Conservation (phyloP, 768 basidiomycete genomes). For the Gloeostereum incarnatum region DNA sequence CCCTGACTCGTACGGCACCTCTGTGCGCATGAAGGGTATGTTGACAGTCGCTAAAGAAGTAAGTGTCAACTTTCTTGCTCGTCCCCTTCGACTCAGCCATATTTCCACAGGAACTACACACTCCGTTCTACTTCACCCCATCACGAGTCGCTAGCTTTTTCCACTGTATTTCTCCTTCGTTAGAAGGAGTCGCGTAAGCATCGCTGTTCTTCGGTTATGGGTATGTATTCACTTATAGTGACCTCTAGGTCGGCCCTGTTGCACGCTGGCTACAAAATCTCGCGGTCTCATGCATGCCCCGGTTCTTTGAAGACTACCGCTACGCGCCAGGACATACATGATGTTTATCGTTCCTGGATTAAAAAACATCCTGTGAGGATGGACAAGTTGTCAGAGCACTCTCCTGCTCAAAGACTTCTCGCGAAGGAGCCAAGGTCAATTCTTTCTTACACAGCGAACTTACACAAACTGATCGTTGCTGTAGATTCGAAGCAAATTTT, state of each 20-base stretch:
- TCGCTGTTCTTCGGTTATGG: background rate
- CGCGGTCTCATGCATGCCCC: conserved; percentile 82
- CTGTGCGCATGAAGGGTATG: conserved; percentile 90
- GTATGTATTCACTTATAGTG: conserved; percentile 2
- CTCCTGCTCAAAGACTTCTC: conserved; percentile 65
- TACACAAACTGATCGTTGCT: conserved; percentile 7
- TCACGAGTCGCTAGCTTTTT: conserved; percentile 71
- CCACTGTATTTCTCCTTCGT: conserved; percentile 69
- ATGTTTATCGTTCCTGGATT: conserved; percentile 81
- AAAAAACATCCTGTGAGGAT: conserved; percentile 74
- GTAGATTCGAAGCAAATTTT: conserved; percentile 64
- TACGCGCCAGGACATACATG: conserved; percentile 58
- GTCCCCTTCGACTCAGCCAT: background rate
- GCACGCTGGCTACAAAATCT: conserved; percentile 75
- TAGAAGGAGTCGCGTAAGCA: conserved; percentile 69
- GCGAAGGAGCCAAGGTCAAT: conserved; percentile 58
- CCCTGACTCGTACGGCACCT: conserved; percentile 64
- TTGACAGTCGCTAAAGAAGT: conserved; percentile 84
- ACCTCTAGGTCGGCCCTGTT: conserved; percentile 73
- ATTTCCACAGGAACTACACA: conserved; percentile 52
- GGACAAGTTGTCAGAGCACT: conserved; percentile 69
- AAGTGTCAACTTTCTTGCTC: conserved; percentile 11
- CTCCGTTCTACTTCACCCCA: conserved; percentile 86
- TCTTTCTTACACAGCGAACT: background rate
- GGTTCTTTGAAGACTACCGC: conserved; percentile 93